Conservation (phyloP, 495 filamentous ascomycete genomes). For the Cercophora scortea region DNA sequence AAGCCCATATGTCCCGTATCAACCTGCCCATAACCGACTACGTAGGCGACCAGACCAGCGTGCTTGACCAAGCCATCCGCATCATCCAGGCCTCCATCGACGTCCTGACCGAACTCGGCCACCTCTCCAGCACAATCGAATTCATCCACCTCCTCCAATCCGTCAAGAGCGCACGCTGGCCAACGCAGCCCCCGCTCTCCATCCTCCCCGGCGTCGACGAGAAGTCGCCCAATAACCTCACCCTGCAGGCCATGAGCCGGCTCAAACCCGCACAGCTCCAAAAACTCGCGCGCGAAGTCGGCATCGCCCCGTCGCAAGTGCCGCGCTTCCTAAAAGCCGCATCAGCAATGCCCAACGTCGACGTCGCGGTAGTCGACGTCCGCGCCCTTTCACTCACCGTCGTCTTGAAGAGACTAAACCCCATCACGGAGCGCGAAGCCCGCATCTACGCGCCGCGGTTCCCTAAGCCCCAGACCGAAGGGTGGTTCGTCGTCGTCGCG, state of each 20-base stretch:
- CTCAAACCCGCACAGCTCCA: conserved; percentile 32
- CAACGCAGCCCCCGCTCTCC: conserved; percentile 66
- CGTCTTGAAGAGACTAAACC: conserved; percentile 58
- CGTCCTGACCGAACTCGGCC: conserved; percentile 84
- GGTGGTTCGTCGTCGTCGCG: conserved; percentile 77
- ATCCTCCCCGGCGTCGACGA: conserved; percentile 60
- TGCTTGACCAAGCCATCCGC: conserved; percentile 93
- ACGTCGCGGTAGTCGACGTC: conserved; percentile 51
- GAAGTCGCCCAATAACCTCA: conserved; percentile 26
- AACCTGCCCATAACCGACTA: conserved; percentile 94
- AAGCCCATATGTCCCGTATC: conserved; percentile 90
- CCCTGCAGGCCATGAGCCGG: conserved; percentile 27
- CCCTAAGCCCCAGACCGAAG: conserved; percentile 92
- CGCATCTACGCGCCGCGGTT: conserved; percentile 79
- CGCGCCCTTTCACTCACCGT: conserved; percentile 55
- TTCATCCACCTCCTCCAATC: conserved; percentile 84
- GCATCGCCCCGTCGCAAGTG: conserved; percentile 21
- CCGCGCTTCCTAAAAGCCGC: conserved; percentile 50
- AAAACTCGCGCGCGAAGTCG: conserved; percentile 29
- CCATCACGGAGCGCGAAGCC: conserved; percentile 50
- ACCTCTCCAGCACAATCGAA: conserved; percentile 59
- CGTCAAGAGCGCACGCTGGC: conserved; percentile 91
- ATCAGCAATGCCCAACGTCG: conserved; percentile 57
- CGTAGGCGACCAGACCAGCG: conserved; percentile 76
- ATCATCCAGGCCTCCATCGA: conserved; percentile 90